These are phyloP conservation scores for Capsicum baccatum DNA, from an alignment of 257 asterid species.

Conservation along the genomic window DNA sequence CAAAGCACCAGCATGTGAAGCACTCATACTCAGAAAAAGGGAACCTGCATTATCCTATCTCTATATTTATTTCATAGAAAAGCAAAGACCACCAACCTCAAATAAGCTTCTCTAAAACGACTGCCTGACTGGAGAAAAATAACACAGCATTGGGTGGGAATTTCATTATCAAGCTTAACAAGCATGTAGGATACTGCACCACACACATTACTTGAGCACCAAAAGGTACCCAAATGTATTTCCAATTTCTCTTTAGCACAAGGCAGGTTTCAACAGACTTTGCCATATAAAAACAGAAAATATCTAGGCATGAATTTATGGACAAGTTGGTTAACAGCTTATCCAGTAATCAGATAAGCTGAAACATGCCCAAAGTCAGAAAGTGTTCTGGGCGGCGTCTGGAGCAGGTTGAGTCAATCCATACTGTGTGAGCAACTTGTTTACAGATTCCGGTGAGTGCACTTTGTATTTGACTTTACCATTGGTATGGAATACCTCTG, in stretches of 20 bases:
- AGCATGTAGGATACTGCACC: neutral
- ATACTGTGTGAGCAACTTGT: constrained; percentile 16
- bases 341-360: neutral
- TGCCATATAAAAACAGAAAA: neutral
- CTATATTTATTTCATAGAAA: too few relatives aligned
- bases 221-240: neutral
- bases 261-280: neutral
- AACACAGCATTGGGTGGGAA: neutral
- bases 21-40: too few relatives aligned
- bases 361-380: neutral
- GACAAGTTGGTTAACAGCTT: neutral
- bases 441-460: constrained; percentile 27
- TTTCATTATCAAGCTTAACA: neutral
- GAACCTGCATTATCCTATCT: too few relatives aligned
- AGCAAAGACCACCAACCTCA: neutral
- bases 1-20: too few relatives aligned
- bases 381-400: neutral
- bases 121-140: neutral
- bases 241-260: neutral
- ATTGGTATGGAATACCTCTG: constrained; percentile 30
- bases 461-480: constrained; percentile 32
- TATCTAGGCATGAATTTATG: neutral
- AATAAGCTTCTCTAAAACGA: neutral
- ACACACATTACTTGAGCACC: neutral
- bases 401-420: constrained; percentile 34